Evolutionary conservation across 805 yeast genomes (phyloP), one percentile per base, ranked within the genome.

Genomic region (Ogataea pignaliae): DNA sequence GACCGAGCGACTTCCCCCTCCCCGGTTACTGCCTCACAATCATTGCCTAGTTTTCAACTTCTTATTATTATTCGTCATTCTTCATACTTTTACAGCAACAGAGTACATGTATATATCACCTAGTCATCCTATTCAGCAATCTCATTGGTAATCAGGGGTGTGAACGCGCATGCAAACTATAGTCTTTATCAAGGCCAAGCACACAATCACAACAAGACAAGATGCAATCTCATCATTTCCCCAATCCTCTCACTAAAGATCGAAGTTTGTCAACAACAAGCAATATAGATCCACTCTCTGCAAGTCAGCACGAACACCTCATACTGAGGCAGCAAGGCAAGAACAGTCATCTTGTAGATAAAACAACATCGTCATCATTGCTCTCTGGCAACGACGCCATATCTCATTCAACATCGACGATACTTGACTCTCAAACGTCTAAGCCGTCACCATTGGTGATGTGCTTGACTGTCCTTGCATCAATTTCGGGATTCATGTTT

Each of bases 401-500:
- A 5, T 30, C 33, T n/a, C 33, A 30, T 12, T 30, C 33, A n/a
- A 30, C 26, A 21, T 21, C 14, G 10, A 30, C 14, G 33, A 30
- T 30, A 13, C 21, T 37, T 7, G 39, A 37, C 11, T 29, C 39
- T 4, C 33, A 29, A 16, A 29, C 15, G 6, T 28, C 36, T 2
- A 59, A 47, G 37, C 75, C 76, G 3, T 61, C 78, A 14, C 50
- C 52, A 5, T 51, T 73, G 46, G 75, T 75, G 29, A 50, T 73
- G 13, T 50, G 65, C n/a, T 59, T 76, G 40, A 75, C 81, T 1
- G 58, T 72, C 33, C 69, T 73, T 14, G 72, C 79, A 3, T 76
- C 81, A 13, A 72, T 77, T 18, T 75, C 79, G 0, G 83, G 83
- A 2, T 75, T 76, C 55, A 73, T 77, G 79, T 77, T 77, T 57